Percentiles rank a stretch among this genome's conserved stretches.
These are phyloP conservation scores for Rhododendron ovatum DNA, from an alignment of 148 eudicot genomes.

Conservation along the genomic window DNA sequence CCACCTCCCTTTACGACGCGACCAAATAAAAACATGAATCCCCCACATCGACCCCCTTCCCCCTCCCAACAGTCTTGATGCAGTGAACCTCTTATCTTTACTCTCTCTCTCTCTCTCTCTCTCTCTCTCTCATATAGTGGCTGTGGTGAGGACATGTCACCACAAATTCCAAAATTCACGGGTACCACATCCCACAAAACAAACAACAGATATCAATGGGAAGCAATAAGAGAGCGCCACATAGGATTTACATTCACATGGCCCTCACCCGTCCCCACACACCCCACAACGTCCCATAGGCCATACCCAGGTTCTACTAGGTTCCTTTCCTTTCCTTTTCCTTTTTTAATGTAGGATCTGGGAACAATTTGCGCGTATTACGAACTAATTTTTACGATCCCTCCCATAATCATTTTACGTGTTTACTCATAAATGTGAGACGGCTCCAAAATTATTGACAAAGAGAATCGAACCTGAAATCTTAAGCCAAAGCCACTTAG, in stretches of 20 bases:
- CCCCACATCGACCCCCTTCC: background rate
- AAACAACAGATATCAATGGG: background rate
- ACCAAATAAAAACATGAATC: background rate
- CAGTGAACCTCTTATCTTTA: background rate
- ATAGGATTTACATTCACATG: background rate
- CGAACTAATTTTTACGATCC: no score
- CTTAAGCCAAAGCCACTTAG: no score
- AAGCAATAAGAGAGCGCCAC: background rate
- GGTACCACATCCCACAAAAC: background rate
- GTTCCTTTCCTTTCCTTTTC: background rate
- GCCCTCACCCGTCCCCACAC: background rate
- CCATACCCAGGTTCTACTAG: background rate
- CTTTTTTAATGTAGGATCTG: background rate
- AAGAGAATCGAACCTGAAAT: no score
- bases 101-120: background rate
- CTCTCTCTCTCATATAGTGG: background rate
- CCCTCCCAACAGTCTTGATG: background rate
- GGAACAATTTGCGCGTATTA: no score
- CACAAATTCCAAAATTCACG: background rate
- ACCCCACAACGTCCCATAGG: background rate
- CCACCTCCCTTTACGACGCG: background rate
- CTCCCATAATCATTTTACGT: background rate
- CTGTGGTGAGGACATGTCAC: background rate
- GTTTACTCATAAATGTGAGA: no score
- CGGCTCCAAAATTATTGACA: no score